Base-by-base conservation (phyloP, 2,329 filamentous ascomycete species). In the Purpureocillium takamizusanense region DNA sequence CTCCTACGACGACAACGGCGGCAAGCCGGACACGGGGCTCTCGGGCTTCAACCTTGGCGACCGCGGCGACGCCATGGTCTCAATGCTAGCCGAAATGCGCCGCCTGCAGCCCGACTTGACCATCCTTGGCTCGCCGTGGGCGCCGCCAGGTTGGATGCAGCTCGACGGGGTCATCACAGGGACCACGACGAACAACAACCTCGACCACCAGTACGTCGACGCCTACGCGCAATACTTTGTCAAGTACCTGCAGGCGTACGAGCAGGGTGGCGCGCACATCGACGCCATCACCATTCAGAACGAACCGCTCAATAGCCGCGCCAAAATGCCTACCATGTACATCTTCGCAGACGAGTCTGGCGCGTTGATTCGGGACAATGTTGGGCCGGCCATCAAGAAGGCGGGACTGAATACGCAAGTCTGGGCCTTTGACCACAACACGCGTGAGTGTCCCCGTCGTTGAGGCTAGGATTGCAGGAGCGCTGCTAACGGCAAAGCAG, bases 341-440 rank as follows among this genome's bases (percentile, higher is more conserved):
- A 52, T 64, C 47, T 52, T 49, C 15, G 56, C 53, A 5, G 58
- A 62, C 33, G 60, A 66, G 47, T 59, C 61, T 3, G 56, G 52
- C 0, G 41, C 43, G 7, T 48, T 66, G 31, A 66, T 63, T 35
- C 54, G 52, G 27, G 46, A 67, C 35, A 55, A 59, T 38, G 51
- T 66, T 18, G 62, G 60, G 0, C 63, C 63, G 2, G 60, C 62
- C 4, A 49, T 68, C 16, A 48, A 48, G 39, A 46, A 47, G 29
- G 63, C 63, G 4, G 61, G 62, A 2, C 51, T 70, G 21, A 47
- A 55, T 43, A 66, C 62, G 3, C 44, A 55, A 31, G 55, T 69
- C 63, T 86, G 51, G 63, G 62, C 62, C 0, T 64, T 60, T 34
- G 62, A 66, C 37, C 56, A 59, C 51, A 60, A 60, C 46, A 65